Base-by-base conservation (phyloP, 208 protist genomes). In the Trypanosoma cruzi region DNA sequence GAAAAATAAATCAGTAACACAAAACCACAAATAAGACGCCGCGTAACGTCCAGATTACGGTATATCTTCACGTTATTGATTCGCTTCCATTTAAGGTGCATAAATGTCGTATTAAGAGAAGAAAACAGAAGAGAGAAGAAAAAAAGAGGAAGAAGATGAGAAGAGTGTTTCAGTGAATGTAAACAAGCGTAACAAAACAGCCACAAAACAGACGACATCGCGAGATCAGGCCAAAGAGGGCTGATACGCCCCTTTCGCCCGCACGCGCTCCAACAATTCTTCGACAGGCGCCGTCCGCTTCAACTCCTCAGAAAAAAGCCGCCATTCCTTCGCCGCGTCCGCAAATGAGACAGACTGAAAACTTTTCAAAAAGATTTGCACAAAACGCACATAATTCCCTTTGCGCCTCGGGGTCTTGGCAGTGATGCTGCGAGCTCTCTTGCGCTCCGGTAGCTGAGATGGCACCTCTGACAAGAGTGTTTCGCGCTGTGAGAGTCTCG, bases 271-370 rank as follows among this genome's bases (percentile, higher is more conserved):
- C 40, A 71, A 18, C 5, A 71, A n/a, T 16, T 24, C 20, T 42
- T 69, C 62, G 36, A 64, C 63, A 26, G 56, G 42, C 40, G 48
- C 55, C 48, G 46, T 62, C 32, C 54, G 46, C 40, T 63, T 61
- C 37, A 58, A 24, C 18, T 46, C 40, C 29, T 58, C 49, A 50
- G 68, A n/a, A 28, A 73, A 66, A 2, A 40, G 32, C 0, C 70
- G 28, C 81, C 84, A 89, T 54, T 82, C 81, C 32, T 52, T 54
- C 13, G 62, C 71, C 18, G 72, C 77, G 24, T 81, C 80, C 4
- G 68, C 22, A 59, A 86, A 81, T 13, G 75, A 75, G 34, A 77
- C 74, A 22, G 61, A 68, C 3, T 26, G n/a, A 52, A 90, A 87
- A 26, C 57, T 59, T 32, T 59, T 71, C 26, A 77, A 49, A 61